Conservation (phyloP, 257 asterid species). For the Solanum medicagineum region DNA sequence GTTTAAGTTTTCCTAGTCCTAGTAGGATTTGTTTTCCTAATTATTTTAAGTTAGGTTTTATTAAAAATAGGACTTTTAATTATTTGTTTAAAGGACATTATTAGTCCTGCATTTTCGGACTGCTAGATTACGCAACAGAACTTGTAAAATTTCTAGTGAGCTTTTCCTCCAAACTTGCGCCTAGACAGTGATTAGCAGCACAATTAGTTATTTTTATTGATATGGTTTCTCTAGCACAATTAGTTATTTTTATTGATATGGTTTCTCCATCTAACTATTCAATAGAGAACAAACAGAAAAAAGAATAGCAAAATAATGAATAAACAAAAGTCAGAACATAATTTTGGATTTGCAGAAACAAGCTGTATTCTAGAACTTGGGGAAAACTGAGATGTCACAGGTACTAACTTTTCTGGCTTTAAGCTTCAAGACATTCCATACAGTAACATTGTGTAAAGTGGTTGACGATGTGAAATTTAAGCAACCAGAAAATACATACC, state of each 20-base stretch:
- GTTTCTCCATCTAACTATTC: not conserved
- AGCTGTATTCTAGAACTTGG: conserved; percentile 11
- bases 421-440: conserved; percentile 24
- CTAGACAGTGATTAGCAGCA: too few species aligned
- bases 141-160: too few species aligned
- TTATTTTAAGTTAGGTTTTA: too few species aligned
- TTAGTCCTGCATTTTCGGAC: too few species aligned
- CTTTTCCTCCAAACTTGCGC: too few species aligned
- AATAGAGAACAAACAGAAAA: not conserved
- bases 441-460: conserved; percentile 23
- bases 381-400: conserved; percentile 32
- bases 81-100: too few species aligned
- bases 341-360: conserved; percentile 31
- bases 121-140: too few species aligned
- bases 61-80: too few species aligned
- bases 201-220: not conserved
- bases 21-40: too few species aligned
- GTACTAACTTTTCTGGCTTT: conserved; percentile 28
- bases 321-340: conserved; percentile 1
- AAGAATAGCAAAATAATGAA: not conserved
- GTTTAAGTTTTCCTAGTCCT: too few species aligned
- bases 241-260: not conserved
- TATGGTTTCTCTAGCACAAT: not conserved
- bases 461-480: conserved; percentile 41
- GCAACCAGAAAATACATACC: conserved; percentile 2